phyloP scores from a whole-genome alignment of 2,329 filamentous ascomycete species.

The Aureobasidium sp. region DNA sequence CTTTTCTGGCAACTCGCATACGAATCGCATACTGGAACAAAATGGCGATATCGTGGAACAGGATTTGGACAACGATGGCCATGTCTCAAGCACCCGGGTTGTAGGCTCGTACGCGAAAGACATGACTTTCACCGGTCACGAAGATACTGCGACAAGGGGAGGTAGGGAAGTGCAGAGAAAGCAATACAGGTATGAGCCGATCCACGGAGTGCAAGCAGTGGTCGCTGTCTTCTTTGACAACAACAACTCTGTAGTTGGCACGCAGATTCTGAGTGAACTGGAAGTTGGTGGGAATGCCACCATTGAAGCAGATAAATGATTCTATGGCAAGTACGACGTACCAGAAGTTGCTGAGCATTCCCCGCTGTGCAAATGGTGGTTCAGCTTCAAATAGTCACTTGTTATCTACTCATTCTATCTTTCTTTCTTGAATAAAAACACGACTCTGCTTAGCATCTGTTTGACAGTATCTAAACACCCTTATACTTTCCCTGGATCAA shows the following conservation, averaged over 20 bases:
- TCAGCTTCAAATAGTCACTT: too few relatives aligned
- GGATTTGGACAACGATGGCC: slow-evolving; percentile 42
- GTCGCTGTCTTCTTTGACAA: slow-evolving; percentile 21
- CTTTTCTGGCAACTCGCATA: slow-evolving; percentile 45
- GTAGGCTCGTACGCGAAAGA: slow-evolving; percentile 53
- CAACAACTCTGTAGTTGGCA: slow-evolving; percentile 18
- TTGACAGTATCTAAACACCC: too few relatives aligned
- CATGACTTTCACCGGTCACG: slow-evolving; percentile 45
- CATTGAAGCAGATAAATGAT: not conserved
- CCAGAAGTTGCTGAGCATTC: not conserved
- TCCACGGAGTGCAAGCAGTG: slow-evolving; percentile 23
- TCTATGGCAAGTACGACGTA: not conserved
- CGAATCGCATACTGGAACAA: slow-evolving; percentile 50
- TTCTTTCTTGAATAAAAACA: too few relatives aligned
- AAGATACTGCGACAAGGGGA: slow-evolving; percentile 24
- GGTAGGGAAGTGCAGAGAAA: slow-evolving; percentile 21
- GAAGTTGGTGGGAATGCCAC: slow-evolving; percentile 15
- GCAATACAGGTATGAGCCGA: slow-evolving; percentile 25
- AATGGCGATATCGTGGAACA: slow-evolving; percentile 58
- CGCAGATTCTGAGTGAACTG: slow-evolving; percentile 18
- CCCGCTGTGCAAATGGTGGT: too few relatives aligned
- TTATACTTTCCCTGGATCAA: too few relatives aligned
- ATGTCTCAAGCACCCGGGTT: slow-evolving; percentile 41
- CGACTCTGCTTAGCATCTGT: too few relatives aligned
- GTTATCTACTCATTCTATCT: too few relatives aligned